A percentile compares a stretch with the other conserved stretches of the same genome.
Conservation (phyloP, 2,329 filamentous ascomycete genomes). For the Cercospora janseana region DNA sequence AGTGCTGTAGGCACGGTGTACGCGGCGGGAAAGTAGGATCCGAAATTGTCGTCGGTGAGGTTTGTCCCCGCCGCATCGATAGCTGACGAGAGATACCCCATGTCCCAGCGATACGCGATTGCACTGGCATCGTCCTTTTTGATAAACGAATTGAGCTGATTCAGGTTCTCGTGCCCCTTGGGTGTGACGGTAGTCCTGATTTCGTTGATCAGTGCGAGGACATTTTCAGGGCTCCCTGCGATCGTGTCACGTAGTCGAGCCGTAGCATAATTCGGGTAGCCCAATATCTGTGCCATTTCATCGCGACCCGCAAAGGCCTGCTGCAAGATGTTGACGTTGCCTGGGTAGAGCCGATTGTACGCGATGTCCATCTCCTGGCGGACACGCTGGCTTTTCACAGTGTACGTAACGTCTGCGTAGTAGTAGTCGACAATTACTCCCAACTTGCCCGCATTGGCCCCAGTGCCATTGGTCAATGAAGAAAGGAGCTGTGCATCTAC, state of each 20-base stretch:
- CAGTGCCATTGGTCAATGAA: background rate
- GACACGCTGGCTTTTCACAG: background rate
- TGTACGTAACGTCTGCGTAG: background rate
- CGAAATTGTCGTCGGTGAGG: background rate
- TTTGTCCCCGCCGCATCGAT: background rate
- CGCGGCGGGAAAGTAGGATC: background rate
- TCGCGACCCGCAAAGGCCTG: background rate
- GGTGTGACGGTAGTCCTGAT: background rate
- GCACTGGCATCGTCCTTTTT: background rate
- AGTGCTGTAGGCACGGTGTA: background rate
- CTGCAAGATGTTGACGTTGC: background rate
- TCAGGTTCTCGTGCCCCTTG: background rate
- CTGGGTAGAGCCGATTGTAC: background rate
- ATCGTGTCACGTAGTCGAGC: background rate
- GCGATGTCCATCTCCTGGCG: background rate
- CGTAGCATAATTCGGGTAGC: background rate
- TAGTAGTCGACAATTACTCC: background rate
- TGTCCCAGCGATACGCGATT: background rate
- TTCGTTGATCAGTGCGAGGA: background rate
- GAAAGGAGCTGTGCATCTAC: background rate
- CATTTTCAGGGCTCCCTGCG: background rate
- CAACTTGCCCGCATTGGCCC: background rate
- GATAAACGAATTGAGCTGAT: background rate
- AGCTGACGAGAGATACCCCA: background rate
- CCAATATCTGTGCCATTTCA: constrained; percentile 2